Conservation (phyloP, 2,329 filamentous ascomycete species). For the Diatrype stigma region DNA sequence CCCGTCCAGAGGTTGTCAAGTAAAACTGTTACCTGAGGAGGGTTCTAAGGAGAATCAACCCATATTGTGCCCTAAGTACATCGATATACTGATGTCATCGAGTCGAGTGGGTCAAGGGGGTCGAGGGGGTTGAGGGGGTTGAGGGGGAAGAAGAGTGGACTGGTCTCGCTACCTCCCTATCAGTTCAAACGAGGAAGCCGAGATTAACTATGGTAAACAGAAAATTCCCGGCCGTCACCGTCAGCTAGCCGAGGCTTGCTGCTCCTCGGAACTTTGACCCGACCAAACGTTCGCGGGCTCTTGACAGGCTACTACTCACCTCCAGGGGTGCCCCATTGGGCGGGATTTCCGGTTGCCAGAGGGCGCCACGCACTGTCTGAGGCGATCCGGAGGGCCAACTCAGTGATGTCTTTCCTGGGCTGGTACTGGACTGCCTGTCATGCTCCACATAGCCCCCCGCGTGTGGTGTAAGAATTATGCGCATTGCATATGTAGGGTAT, state of each 20-base stretch:
- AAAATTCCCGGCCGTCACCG: not conserved
- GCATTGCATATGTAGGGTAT: not conserved
- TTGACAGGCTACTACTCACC: not conserved
- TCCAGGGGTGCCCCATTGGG: not conserved
- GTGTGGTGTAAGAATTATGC: not conserved
- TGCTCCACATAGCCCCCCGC: not conserved
- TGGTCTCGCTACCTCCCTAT: not conserved
- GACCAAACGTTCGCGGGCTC: not conserved
- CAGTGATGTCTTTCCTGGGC: not conserved
- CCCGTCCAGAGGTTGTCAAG: not conserved
- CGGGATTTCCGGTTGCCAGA: not conserved
- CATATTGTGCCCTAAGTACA: not conserved
- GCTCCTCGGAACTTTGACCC: not conserved
- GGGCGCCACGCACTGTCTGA: not conserved
- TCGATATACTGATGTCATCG: not conserved
- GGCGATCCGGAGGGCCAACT: not conserved
- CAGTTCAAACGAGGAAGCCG: not conserved
- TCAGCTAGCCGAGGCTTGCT: not conserved
- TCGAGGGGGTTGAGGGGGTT: too few relatives aligned
- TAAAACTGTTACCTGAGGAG: not conserved
- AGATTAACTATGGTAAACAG: conserved; percentile 1
- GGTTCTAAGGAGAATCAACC: not conserved
- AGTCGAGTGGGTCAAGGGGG: not conserved
- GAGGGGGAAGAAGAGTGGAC: too few relatives aligned
- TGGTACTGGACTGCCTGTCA: not conserved